A percentile compares a stretch with the other conserved stretches of the same genome.
Conservation (phyloP, 148 eudicot genomes). For the Hydrangea macrophylla region DNA sequence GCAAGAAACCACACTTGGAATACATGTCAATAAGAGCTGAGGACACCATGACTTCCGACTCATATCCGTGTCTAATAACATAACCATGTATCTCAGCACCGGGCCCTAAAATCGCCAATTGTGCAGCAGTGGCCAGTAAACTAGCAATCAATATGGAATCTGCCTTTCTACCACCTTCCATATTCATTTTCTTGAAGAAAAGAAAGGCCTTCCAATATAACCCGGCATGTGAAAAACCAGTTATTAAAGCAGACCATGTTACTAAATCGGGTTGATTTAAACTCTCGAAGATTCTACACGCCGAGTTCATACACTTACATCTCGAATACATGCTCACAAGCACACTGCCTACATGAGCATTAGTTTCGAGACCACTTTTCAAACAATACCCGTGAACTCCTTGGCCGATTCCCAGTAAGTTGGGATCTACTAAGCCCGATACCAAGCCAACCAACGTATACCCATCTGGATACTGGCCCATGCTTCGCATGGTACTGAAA, state of each 20-base stretch:
- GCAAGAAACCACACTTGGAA: slow-evolving; percentile 72
- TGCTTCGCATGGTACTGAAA: slow-evolving; percentile 40
- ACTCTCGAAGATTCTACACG: slow-evolving; percentile 42
- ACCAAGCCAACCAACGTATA: slow-evolving; percentile 69
- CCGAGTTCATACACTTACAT: slow-evolving; percentile 63
- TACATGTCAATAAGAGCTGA: slow-evolving; percentile 88
- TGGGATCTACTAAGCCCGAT: slow-evolving; percentile 35
- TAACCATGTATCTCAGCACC: slow-evolving; percentile 75
- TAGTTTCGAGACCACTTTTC: slow-evolving; percentile 48
- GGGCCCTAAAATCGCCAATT: slow-evolving; percentile 38
- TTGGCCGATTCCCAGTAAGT: slow-evolving; percentile 50
- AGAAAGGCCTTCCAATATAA: slow-evolving; percentile 33
- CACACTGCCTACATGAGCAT: slow-evolving; percentile 57
- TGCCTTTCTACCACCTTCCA: slow-evolving; percentile 49
- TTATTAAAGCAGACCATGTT: slow-evolving; percentile 73
- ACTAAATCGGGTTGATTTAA: slow-evolving; percentile 61
- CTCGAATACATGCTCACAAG: slow-evolving; percentile 75
- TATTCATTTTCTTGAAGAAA: slow-evolving; percentile 46
- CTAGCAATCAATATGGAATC: slow-evolving; percentile 62
- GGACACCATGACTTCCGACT: slow-evolving; percentile 45
- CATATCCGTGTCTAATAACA: slow-evolving; percentile 58
- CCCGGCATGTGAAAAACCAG: slow-evolving; percentile 62
- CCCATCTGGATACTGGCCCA: slow-evolving; percentile 60
- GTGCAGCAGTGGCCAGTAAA: slow-evolving; percentile 56
- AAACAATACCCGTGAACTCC: slow-evolving; percentile 60